A percentile compares a stretch with the other conserved stretches of the same genome.
Evolutionary conservation across 2,329 filamentous ascomycete species (phyloP).

Genomic region (Fusarium veterinarium): DNA sequence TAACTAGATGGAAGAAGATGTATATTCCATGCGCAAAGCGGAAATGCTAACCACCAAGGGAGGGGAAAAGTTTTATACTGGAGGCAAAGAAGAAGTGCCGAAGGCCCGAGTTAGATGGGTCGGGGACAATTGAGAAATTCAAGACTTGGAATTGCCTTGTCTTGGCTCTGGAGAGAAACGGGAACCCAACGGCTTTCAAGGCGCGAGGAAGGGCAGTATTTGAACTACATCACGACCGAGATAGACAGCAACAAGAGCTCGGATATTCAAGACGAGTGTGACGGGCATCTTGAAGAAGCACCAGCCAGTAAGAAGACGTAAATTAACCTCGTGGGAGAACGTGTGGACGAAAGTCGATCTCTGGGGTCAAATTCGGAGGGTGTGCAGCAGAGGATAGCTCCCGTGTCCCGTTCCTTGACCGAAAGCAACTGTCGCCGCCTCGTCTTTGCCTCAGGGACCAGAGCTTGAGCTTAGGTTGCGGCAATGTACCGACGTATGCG

Average conservation of each 20-base stretch:
- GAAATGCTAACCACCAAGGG: constrained; percentile 21
- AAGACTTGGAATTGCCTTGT: constrained; percentile 19
- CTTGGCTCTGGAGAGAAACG: constrained; percentile 20
- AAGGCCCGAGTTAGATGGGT: constrained; percentile 8
- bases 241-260: constrained; percentile 24
- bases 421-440: constrained; percentile 31
- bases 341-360: constrained; percentile 43
- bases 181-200: background rate
- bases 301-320: constrained; percentile 40
- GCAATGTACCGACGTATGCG: background rate
- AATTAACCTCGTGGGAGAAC: constrained; percentile 45
- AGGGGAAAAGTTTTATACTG: constrained; percentile 6
- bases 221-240: constrained; percentile 34
- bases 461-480: background rate
- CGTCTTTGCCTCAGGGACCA: constrained; percentile 28
- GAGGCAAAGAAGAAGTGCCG: constrained; percentile 21
- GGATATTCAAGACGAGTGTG: constrained; percentile 28
- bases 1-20: background rate
- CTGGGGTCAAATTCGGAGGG: constrained; percentile 26
- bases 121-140: constrained; percentile 9
- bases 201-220: constrained; percentile 43
- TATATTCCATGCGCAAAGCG: constrained; percentile 9
- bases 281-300: constrained; percentile 26
- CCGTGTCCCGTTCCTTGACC: constrained; percentile 34
- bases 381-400: constrained; percentile 21